Conservation (phyloP, 495 filamentous ascomycete species). For the Parmelia sp. region DNA sequence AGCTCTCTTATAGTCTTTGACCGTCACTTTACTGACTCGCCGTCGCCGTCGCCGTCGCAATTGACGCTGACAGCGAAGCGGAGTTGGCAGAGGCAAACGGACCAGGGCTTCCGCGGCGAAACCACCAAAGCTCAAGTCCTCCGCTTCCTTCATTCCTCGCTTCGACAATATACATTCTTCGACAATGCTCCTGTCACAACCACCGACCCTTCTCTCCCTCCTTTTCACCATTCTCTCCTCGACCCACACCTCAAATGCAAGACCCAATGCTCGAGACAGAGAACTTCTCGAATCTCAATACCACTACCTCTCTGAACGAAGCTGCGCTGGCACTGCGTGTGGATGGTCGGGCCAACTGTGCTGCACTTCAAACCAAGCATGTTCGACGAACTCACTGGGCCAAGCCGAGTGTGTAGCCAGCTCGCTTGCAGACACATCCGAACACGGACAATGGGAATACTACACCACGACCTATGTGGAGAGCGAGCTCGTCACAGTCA, state of each 20-base stretch:
- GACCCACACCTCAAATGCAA: conserved; percentile 29
- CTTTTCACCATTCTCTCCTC: conserved; percentile 32
- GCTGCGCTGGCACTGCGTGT: conserved; percentile 57
- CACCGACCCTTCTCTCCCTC: conserved; percentile 29
- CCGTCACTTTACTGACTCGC: conserved; percentile 15
- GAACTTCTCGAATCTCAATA: conserved; percentile 28
- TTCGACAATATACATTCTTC: conserved; percentile 13
- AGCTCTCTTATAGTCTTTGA: conserved; percentile 4
- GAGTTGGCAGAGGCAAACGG: background rate
- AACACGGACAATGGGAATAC: conserved; percentile 45
- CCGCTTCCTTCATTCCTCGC: conserved; percentile 10
- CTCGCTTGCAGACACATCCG: conserved; percentile 24
- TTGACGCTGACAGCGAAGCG: background rate
- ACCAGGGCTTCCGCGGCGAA: background rate
- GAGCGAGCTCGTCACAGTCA: conserved; percentile 59
- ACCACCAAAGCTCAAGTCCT: background rate
- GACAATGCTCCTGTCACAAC: conserved; percentile 26
- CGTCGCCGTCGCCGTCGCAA: conserved; percentile 11
- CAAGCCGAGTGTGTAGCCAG: conserved; percentile 47
- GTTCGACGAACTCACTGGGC: conserved; percentile 53
- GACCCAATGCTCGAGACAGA: conserved; percentile 24
- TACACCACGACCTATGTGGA: conserved; percentile 68
- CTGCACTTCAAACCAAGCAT: conserved; percentile 54
- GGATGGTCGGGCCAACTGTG: conserved; percentile 62
- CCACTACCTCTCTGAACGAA: conserved; percentile 41